Conservation (phyloP, 345 rosid species). For the Turnera subulata region DNA sequence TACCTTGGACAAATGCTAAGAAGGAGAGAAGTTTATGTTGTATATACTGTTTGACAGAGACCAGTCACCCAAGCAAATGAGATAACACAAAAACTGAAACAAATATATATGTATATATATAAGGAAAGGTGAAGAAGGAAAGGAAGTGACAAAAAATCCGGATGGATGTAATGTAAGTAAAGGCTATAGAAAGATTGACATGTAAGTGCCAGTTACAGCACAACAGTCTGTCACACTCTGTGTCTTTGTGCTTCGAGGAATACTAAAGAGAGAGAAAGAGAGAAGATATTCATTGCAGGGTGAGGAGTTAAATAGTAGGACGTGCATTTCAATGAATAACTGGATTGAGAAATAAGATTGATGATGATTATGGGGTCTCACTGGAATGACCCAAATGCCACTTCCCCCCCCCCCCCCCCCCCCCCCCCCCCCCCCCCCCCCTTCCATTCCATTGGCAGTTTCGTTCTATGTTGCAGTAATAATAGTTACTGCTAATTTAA, state of each 20-base stretch:
- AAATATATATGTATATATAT: too few species aligned
- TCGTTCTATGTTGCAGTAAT: too few species aligned
- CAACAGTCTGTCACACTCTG: slow-evolving; percentile 2
- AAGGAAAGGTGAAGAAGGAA: neutral
- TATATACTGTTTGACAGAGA: too few species aligned
- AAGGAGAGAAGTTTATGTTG: too few species aligned
- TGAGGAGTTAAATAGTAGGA: slow-evolving; percentile 7
- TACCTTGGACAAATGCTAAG: too few species aligned
- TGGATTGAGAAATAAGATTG: slow-evolving; percentile 22
- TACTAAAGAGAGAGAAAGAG: slow-evolving; percentile 8
- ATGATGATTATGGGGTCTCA: neutral
- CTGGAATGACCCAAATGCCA: slow-evolving; percentile 23
- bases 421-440: too few species aligned
- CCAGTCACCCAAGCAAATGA: too few species aligned
- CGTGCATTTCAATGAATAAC: slow-evolving; percentile 21
- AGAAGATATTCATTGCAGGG: slow-evolving; percentile 2
- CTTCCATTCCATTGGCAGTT: too few species aligned
- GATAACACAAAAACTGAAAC: too few species aligned
- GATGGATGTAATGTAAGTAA: too few species aligned
- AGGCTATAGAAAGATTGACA: slow-evolving; percentile 11
- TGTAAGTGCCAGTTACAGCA: slow-evolving; percentile 9
- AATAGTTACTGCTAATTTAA: too few species aligned
- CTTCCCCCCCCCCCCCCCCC: neutral
- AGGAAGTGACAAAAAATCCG: slow-evolving; percentile 23
- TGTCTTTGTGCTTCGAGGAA: slow-evolving; percentile 13